These are phyloP conservation scores for Cephalotrichum gorgonifer DNA, from an alignment of 2,329 filamentous ascomycete genomes.

Conservation along the genomic window DNA sequence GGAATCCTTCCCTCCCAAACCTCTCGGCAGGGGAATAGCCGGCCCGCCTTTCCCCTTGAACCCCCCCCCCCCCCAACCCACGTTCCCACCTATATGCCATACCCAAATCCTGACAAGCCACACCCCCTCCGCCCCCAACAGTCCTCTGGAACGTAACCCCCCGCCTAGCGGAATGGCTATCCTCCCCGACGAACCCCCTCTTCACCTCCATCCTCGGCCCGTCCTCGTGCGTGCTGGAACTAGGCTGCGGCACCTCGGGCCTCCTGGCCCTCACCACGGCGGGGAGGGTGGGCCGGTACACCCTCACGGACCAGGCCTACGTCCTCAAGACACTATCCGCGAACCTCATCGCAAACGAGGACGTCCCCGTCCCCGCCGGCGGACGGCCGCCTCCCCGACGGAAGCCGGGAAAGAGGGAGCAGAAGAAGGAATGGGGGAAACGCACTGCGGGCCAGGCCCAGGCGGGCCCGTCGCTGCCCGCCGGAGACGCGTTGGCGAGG, in stretches of 20 bases:
- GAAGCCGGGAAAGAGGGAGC: neutral
- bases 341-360: slow-evolving; percentile 59
- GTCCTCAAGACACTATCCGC: slow-evolving; percentile 65
- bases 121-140: slow-evolving; percentile 16
- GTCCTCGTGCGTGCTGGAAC: slow-evolving; percentile 58
- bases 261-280: slow-evolving; percentile 57
- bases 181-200: slow-evolving; percentile 51
- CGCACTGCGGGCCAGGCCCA: neutral
- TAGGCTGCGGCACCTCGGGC: slow-evolving; percentile 81
- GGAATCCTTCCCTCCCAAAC: no score
- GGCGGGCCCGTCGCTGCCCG: neutral
- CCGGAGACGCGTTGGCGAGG: no score
- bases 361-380: slow-evolving; percentile 3
- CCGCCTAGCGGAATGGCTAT: slow-evolving; percentile 70
- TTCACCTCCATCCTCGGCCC: slow-evolving; percentile 40
- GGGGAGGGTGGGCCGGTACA: slow-evolving; percentile 51
- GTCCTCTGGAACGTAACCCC: slow-evolving; percentile 91
- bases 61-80: neutral
- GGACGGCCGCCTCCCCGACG: neutral
- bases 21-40: no score
- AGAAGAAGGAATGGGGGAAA: neutral
- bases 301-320: slow-evolving; percentile 83
- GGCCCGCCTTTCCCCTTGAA: no score
- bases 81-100: slow-evolving; percentile 2
- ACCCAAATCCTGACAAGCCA: neutral